These are phyloP conservation scores for Musa acuminata DNA, from an alignment of 176 grass and related monocot genomes.

Conservation along the genomic window DNA sequence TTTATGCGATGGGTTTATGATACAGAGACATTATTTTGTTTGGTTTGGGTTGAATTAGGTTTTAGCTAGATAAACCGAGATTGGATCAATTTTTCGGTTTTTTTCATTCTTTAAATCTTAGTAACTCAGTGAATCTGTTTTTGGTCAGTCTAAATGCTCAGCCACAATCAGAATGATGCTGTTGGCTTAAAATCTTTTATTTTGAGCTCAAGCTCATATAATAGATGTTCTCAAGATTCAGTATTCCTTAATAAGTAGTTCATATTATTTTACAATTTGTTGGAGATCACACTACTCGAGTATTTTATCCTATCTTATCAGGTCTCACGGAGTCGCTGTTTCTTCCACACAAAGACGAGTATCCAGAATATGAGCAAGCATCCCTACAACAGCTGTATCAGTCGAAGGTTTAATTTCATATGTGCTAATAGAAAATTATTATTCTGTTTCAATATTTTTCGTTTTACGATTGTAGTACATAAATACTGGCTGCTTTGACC, in stretches of 20 bases:
- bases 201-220: neutral
- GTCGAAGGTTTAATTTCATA: constrained; percentile 53
- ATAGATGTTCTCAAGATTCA: neutral
- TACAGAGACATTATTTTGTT: too few relatives aligned
- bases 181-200: neutral
- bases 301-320: constrained; percentile 27
- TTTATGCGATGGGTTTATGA: too few relatives aligned
- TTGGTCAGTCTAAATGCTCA: neutral
- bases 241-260: neutral
- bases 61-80: neutral
- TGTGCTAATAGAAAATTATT: constrained; percentile 18
- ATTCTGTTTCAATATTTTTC: neutral
- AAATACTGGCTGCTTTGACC: constrained; percentile 13
- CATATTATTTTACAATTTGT: neutral
- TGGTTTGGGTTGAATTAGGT: neutral
- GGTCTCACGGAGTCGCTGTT: constrained; percentile 88
- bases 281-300: neutral
- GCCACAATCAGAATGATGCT: neutral
- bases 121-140: too few relatives aligned
- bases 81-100: neutral
- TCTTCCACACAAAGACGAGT: constrained; percentile 92
- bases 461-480: neutral
- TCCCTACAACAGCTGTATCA: constrained; percentile 78
- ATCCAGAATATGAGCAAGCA: constrained; percentile 91
- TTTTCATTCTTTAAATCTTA: neutral